These are phyloP conservation scores for Suillus cothurnatus DNA, from an alignment of 768 basidiomycete species.

Conservation along the genomic window DNA sequence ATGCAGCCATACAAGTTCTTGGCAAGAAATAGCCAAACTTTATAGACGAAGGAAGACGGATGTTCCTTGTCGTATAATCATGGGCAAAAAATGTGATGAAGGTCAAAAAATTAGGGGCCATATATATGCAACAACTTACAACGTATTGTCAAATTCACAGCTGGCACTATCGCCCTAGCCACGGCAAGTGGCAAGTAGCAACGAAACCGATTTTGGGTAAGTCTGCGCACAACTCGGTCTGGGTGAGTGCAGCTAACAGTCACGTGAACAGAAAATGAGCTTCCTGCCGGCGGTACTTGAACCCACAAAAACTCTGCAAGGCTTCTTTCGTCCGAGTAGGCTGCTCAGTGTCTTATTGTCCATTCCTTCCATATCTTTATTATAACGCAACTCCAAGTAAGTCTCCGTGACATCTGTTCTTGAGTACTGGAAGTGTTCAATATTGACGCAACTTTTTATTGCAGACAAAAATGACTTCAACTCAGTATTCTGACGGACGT, in stretches of 20 bases:
- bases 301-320: neutral
- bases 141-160: neutral
- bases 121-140: neutral
- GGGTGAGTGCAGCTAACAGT: too few relatives aligned
- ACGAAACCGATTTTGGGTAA: too few relatives aligned
- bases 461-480: conserved; percentile 14
- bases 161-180: neutral
- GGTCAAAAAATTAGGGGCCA: neutral
- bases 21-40: neutral
- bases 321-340: neutral
- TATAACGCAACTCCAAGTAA: neutral
- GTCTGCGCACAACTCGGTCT: too few relatives aligned
- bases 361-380: neutral
- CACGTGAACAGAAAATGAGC: too few relatives aligned
- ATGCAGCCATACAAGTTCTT: neutral
- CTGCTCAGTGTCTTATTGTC: neutral
- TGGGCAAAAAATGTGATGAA: neutral
- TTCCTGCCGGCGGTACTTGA: neutral
- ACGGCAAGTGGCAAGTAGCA: too few relatives aligned
- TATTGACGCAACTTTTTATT: neutral
- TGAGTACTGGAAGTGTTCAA: neutral
- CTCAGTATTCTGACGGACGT: conserved; percentile 56
- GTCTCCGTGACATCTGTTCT: neutral
- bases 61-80: neutral
- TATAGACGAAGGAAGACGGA: neutral